phyloP scores from a whole-genome alignment of 2,329 filamentous ascomycete species.

The Talaromyces sp. region DNA sequence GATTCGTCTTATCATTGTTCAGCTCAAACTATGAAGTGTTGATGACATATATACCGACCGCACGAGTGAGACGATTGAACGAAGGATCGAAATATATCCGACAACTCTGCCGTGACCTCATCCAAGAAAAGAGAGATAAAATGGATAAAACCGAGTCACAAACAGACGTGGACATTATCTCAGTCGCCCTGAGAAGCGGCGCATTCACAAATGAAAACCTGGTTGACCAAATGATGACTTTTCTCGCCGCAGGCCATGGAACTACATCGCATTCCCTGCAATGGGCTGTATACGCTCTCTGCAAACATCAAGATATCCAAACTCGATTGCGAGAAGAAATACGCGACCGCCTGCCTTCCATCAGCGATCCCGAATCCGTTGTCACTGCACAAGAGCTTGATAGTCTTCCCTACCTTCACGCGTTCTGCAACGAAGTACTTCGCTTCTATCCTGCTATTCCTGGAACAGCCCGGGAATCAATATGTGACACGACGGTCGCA shows the following conservation, averaged over 20 bases:
- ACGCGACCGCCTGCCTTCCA: conserved; percentile 50
- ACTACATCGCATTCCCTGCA: conserved; percentile 72
- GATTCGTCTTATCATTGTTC: conserved; percentile 29
- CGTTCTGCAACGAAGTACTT: conserved; percentile 73
- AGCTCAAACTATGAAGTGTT: conserved; percentile 44
- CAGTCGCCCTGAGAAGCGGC: conserved; percentile 72
- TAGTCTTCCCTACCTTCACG: conserved; percentile 72
- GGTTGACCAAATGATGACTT: conserved; percentile 88
- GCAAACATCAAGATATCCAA: conserved; percentile 63
- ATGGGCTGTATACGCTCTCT: conserved; percentile 72
- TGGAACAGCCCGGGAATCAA: conserved; percentile 64
- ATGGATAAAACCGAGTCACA: conserved; percentile 31
- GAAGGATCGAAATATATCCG: conserved; percentile 60
- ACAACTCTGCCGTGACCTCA: conserved; percentile 63
- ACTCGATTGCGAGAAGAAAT: conserved; percentile 67
- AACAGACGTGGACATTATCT: conserved; percentile 67
- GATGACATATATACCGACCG: conserved; percentile 62
- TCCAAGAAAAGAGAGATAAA: conserved; percentile 65
- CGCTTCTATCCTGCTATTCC: conserved; percentile 71
- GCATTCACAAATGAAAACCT: conserved; percentile 74
- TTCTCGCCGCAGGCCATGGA: conserved; percentile 78
- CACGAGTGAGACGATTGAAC: conserved; percentile 64
- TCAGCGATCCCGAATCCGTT: conserved; percentile 45
- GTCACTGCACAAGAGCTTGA: conserved; percentile 63
- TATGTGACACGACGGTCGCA: conserved; percentile 62